Conservation (phyloP, 495 filamentous ascomycete genomes). For the Glonium stellatum region DNA sequence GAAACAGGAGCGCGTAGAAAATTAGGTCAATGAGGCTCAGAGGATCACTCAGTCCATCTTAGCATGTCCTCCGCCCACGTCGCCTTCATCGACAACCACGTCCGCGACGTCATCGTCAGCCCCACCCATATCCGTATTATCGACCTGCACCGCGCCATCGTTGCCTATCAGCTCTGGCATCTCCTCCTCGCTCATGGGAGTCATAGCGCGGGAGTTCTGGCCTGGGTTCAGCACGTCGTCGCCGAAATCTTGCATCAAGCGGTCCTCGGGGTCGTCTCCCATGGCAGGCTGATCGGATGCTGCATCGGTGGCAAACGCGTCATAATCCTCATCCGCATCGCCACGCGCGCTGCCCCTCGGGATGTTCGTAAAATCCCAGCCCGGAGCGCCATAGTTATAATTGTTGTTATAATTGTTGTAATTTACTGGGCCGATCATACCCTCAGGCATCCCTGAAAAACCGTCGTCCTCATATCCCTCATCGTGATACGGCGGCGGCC, state of each 20-base stretch:
- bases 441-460: neutral
- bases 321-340: slow-evolving; percentile 10
- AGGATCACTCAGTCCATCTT: neutral
- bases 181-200: slow-evolving; percentile 6
- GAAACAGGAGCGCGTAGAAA: too few relatives aligned
- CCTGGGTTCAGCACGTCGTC: slow-evolving; percentile 8
- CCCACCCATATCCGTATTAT: slow-evolving; percentile 1
- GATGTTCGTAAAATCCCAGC: slow-evolving; percentile 7
- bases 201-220: neutral
- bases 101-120: neutral
- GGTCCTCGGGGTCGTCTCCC: slow-evolving; percentile 7
- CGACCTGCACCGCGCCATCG: neutral
- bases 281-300: slow-evolving; percentile 4
- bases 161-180: slow-evolving; percentile 4
- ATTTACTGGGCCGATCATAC: neutral
- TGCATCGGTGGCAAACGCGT: slow-evolving; percentile 15
- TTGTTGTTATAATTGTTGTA: too few relatives aligned
- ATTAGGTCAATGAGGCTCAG: too few relatives aligned
- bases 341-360: neutral
- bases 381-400: neutral
- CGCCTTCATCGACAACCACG: neutral
- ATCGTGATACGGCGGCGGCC: slow-evolving; percentile 5
- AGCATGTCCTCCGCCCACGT: neutral
- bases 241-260: slow-evolving; percentile 25
- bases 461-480: slow-evolving; percentile 14